These are phyloP conservation scores for Alternaria longipes DNA, from an alignment of 2,329 filamentous ascomycete genomes.

Conservation along the genomic window DNA sequence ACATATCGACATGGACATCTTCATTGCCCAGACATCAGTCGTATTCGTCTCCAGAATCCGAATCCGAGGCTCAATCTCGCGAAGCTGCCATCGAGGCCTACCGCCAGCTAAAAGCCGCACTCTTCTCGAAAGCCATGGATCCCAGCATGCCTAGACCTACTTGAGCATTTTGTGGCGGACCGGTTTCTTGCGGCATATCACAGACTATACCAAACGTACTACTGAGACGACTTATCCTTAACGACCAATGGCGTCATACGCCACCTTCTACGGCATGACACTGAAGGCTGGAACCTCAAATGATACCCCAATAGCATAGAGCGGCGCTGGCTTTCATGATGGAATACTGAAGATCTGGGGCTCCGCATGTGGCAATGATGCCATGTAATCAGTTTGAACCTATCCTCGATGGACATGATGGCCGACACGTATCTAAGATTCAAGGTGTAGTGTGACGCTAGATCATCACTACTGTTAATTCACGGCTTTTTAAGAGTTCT, in stretches of 20 bases:
- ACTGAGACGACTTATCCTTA: conserved; percentile 9
- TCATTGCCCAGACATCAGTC: conserved; percentile 36
- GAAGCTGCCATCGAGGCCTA: conserved; percentile 48
- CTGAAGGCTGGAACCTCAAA: conserved; percentile 7
- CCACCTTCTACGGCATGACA: neutral
- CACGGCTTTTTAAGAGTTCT: conserved; percentile 3
- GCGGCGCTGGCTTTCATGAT: neutral
- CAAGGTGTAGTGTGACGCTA: neutral
- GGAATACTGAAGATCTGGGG: neutral
- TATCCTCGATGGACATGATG: neutral
- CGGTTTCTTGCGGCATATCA: neutral
- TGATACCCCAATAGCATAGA: neutral
- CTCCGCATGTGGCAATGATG: neutral
- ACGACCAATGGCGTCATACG: conserved; percentile 5
- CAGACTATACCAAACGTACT: conserved; percentile 3
- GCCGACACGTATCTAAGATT: neutral
- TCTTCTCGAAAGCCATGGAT: conserved; percentile 48
- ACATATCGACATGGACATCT: conserved; percentile 45
- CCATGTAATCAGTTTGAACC: conserved; percentile 5
- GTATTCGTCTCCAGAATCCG: conserved; percentile 15
- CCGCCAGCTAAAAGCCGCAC: conserved; percentile 41
- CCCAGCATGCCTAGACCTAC: conserved; percentile 8
- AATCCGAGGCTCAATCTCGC: conserved; percentile 29
- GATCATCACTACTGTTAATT: neutral
- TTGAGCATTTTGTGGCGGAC: neutral